Conservation (phyloP, 768 basidiomycete genomes). For the Termitomyces sp. region DNA sequence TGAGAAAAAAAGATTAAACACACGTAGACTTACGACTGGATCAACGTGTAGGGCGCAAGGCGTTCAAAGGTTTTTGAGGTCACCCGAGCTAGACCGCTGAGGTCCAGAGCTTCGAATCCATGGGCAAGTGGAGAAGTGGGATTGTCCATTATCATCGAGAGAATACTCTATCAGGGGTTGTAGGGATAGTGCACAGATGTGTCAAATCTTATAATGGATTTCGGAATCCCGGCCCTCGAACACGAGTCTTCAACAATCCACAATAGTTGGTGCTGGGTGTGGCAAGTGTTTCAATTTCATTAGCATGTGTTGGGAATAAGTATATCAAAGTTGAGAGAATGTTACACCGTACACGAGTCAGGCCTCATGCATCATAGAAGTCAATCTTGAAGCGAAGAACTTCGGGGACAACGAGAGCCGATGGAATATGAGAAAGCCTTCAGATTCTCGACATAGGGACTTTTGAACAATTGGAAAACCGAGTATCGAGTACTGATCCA, state of each 20-base stretch:
- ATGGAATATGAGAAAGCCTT: not conserved
- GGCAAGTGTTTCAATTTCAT: not conserved
- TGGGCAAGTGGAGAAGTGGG: constrained; percentile 1
- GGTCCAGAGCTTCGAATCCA: constrained; percentile 22
- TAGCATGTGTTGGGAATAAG: not conserved
- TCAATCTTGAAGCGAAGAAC: not conserved
- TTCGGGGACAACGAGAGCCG: not conserved
- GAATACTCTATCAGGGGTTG: not conserved
- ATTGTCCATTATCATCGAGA: constrained; percentile 4
- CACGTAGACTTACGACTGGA: constrained; percentile 26
- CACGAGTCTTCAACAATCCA: not conserved
- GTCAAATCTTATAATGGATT: not conserved
- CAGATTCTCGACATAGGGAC: not conserved
- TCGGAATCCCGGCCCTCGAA: not conserved
- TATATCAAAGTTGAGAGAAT: not conserved
- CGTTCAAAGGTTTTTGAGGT: constrained; percentile 39
- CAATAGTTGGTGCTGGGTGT: not conserved
- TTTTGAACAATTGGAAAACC: not conserved
- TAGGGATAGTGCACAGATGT: not conserved
- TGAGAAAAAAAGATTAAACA: not conserved
- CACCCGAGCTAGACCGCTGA: constrained; percentile 26
- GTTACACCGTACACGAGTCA: not conserved
- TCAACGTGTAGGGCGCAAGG: constrained; percentile 32
- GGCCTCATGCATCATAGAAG: not conserved
- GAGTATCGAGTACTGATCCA: not conserved